Percentiles rank a stretch among this genome's conserved stretches.
Evolutionary conservation across 257 asterid species (phyloP).

Genomic region (Penstemon barbatus): DNA sequence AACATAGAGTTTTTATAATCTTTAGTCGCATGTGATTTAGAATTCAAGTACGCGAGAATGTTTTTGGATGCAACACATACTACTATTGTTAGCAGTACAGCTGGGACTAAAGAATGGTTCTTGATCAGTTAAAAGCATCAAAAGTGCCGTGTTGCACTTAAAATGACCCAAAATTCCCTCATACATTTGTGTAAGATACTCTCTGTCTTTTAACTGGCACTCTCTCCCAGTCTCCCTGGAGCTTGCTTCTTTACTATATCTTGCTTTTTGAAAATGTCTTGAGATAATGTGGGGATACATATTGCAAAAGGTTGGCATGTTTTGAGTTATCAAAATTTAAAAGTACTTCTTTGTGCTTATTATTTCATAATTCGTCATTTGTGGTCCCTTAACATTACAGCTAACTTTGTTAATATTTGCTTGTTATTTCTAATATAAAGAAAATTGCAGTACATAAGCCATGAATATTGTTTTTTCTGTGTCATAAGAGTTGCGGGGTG

Average conservation of each 20-base stretch:
- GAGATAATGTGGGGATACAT: not conserved
- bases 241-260: not conserved
- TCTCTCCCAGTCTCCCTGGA: not conserved
- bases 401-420: not conserved
- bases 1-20: not conserved
- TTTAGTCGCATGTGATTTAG: constrained; percentile 17
- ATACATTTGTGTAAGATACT: not conserved
- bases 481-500: not conserved
- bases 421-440: not conserved
- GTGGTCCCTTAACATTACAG: not conserved
- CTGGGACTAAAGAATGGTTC: not conserved
- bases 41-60: not conserved
- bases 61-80: not conserved
- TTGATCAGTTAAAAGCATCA: not conserved
- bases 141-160: not conserved
- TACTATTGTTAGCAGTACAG: not conserved
- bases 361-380: not conserved
- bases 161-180: not conserved
- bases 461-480: not conserved
- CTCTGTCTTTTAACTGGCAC: constrained; percentile 1
- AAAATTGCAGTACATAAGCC: not conserved
- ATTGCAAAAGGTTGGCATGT: not conserved
- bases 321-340: not conserved
- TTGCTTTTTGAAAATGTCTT: not conserved
- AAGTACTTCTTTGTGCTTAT: not conserved